Percentiles rank a stretch among this genome's conserved stretches.
Evolutionary conservation across 2,329 filamentous ascomycete genomes (phyloP).

Genomic region (Microcyclospora tardicrescens): DNA sequence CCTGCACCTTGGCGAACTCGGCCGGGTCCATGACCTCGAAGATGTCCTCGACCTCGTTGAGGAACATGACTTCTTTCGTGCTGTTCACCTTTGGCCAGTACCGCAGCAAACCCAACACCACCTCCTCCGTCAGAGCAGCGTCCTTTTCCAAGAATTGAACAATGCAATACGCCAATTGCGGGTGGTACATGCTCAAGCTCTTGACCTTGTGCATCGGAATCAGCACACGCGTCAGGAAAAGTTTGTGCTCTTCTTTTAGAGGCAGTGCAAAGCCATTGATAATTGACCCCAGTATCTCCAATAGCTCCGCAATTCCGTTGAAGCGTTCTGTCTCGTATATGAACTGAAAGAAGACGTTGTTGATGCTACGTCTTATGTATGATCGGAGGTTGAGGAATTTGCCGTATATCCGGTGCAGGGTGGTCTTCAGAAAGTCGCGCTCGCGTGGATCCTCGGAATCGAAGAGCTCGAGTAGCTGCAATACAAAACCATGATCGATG

Average conservation of each 20-base stretch:
- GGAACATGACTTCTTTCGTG: slow-evolving; percentile 98
- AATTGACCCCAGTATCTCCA: slow-evolving; percentile 95
- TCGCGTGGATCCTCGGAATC: slow-evolving; percentile 96
- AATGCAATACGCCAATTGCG: slow-evolving; percentile 95
- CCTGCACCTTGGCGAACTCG: slow-evolving; percentile 97
- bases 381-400: slow-evolving; percentile 97
- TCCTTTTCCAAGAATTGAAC: slow-evolving; percentile 98
- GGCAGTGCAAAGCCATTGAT: slow-evolving; percentile 97
- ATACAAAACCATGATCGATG: slow-evolving; percentile 94
- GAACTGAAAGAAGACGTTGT: slow-evolving; percentile 99
- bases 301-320: slow-evolving; percentile 90
- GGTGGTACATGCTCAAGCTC: slow-evolving; percentile 99
- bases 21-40: slow-evolving; percentile 99
- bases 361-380: slow-evolving; percentile 95
- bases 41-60: slow-evolving; percentile 98
- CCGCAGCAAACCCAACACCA: slow-evolving; percentile 82
- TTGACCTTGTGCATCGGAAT: slow-evolving; percentile 96
- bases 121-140: slow-evolving; percentile 90
- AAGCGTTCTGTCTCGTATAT: slow-evolving; percentile 97
- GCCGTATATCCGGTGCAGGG: slow-evolving; percentile 92
- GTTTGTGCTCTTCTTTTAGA: slow-evolving; percentile 95
- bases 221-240: slow-evolving; percentile 86
- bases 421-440: slow-evolving; percentile 95
- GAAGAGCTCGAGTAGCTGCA: slow-evolving; percentile 90
- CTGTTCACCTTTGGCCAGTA: slow-evolving; percentile 99